Evolutionary conservation across 179 eudicot genomes (phyloP).

Genomic region (Silene coronaria): DNA sequence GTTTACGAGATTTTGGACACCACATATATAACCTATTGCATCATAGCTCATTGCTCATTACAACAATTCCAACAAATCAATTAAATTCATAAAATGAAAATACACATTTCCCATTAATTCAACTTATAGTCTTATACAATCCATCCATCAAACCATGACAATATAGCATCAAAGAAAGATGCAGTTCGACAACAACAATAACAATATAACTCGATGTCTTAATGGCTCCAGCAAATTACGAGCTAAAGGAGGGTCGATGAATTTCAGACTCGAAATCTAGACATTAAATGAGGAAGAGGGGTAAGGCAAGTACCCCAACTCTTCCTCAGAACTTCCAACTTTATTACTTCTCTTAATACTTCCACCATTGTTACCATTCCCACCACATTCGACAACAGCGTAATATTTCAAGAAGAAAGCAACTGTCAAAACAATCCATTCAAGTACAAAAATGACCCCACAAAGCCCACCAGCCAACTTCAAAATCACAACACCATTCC

Average conservation of each 20-base stretch:
- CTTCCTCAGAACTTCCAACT: slow-evolving; percentile 37
- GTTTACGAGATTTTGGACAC: no score
- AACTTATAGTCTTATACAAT: no score
- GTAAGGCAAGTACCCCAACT: slow-evolving; percentile 51
- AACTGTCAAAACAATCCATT: slow-evolving; percentile 60
- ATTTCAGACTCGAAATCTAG: slow-evolving; percentile 1
- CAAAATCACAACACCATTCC: slow-evolving; percentile 54
- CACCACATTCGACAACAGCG: slow-evolving; percentile 34
- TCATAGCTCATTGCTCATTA: neutral
- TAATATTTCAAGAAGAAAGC: slow-evolving; percentile 63
- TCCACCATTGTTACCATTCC: neutral
- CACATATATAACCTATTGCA: neutral
- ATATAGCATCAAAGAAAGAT: slow-evolving; percentile 4
- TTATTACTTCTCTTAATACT: slow-evolving; percentile 25
- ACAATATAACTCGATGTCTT: no score
- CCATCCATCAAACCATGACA: no score
- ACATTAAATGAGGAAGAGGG: slow-evolving; percentile 30
- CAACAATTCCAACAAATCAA: neutral
- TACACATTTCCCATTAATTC: no score
- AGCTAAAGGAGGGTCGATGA: no score
- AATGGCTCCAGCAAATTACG: no score
- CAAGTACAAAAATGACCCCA: slow-evolving; percentile 52
- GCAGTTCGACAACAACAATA: neutral
- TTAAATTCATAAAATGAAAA: neutral
- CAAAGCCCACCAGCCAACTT: slow-evolving; percentile 68